Evolutionary conservation across 192 early-diverging fungal genomes (phyloP).

Genomic region (Backusella westeae): DNA sequence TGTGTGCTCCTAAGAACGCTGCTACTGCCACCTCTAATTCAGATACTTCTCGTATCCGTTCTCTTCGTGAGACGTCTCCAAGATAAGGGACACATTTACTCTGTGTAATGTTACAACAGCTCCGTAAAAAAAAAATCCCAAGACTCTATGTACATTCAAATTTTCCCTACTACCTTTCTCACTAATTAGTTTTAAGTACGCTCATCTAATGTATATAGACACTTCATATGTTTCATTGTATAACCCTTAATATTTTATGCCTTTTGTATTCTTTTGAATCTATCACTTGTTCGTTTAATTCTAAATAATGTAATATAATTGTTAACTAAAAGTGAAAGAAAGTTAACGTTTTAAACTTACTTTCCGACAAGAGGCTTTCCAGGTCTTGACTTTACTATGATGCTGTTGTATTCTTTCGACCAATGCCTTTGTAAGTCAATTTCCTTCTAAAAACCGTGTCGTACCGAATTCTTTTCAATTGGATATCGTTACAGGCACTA

Average conservation of each 20-base stretch:
- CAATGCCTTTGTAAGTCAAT: too few relatives aligned
- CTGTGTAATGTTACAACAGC: slow-evolving; percentile 4
- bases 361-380: neutral
- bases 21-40: neutral
- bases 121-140: slow-evolving; percentile 3
- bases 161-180: neutral
- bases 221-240: neutral
- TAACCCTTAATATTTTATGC: slow-evolving; percentile 1
- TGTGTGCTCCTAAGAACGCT: slow-evolving; percentile 52
- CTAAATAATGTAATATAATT: neutral
- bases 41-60: slow-evolving; percentile 8
- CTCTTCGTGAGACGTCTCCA: slow-evolving; percentile 16
- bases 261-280: neutral
- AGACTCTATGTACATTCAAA: slow-evolving; percentile 1
- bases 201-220: slow-evolving; percentile 2
- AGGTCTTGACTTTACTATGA: neutral
- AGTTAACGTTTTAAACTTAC: neutral
- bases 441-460: too few relatives aligned
- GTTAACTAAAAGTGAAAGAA: neutral
- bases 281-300: neutral
- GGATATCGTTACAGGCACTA: neutral
- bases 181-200: neutral
- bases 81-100: neutral
- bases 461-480: too few relatives aligned
- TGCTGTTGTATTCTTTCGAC: too few relatives aligned